phyloP scores from a whole-genome alignment of 2,329 filamentous ascomycete species.

The Botrytis galanthina region DNA sequence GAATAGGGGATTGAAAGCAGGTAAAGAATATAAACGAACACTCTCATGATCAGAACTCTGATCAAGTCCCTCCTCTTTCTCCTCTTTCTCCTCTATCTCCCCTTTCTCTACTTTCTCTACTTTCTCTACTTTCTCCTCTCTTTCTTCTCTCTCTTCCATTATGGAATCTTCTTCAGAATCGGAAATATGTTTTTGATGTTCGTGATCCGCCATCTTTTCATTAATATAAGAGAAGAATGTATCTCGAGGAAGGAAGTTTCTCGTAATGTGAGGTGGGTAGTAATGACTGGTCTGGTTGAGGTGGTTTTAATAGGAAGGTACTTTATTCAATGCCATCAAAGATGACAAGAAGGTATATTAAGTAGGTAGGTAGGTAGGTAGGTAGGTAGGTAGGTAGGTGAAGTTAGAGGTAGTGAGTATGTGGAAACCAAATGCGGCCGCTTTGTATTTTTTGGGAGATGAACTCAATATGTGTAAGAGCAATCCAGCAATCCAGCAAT shows the following conservation, averaged over 20 bases:
- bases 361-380: neutral
- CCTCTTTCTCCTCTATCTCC: slow-evolving; percentile 21
- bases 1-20: slow-evolving; percentile 11
- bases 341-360: neutral
- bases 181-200: slow-evolving; percentile 25
- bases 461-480: neutral
- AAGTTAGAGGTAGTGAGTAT: neutral
- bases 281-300: neutral
- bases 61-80: slow-evolving; percentile 20
- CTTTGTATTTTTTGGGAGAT: neutral
- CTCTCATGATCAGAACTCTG: slow-evolving; percentile 28
- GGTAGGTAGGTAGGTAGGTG: neutral
- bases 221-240: neutral
- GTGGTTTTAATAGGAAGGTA: slow-evolving; percentile 10
- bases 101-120: neutral
- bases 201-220: slow-evolving; percentile 1
- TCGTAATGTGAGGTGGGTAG: neutral
- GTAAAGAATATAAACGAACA: slow-evolving; percentile 23
- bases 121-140: slow-evolving; percentile 17
- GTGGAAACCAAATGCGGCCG: slow-evolving; percentile 6
- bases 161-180: slow-evolving; percentile 24
- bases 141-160: slow-evolving; percentile 21
- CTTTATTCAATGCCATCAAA: neutral
- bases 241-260: neutral
- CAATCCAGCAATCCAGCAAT: slow-evolving; percentile 5